Evolutionary conservation across 2,329 filamentous ascomycete genomes (phyloP).

Genomic region (Pezizomycotina sp.): DNA sequence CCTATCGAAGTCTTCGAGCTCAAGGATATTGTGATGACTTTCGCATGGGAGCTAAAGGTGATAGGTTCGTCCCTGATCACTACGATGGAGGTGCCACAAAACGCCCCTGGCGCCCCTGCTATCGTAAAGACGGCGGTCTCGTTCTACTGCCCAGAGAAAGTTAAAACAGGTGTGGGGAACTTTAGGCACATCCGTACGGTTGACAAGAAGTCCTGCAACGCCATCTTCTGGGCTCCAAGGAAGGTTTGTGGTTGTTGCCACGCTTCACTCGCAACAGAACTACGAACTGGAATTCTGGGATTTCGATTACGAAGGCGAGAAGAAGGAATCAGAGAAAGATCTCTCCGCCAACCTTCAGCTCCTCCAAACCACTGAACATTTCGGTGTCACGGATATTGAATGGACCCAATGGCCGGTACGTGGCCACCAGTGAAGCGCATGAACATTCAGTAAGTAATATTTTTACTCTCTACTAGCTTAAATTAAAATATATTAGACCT

Average conservation of each 20-base stretch:
- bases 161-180: conserved; percentile 72
- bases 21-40: conserved; percentile 98
- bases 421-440: conserved; percentile 85
- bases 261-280: conserved; percentile 79
- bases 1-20: conserved; percentile 97
- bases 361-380: conserved; percentile 88
- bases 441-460: conserved; percentile 63
- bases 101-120: conserved; percentile 59
- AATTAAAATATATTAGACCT: too few species aligned
- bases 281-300: conserved; percentile 97
- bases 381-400: conserved; percentile 91
- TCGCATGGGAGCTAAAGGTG: conserved; percentile 97
- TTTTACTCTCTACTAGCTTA: too few species aligned
- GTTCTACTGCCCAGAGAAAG: conserved; percentile 94
- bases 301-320: conserved; percentile 89
- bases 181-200: conserved; percentile 91
- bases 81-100: conserved; percentile 43
- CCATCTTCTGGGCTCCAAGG: conserved; percentile 98
- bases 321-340: conserved; percentile 56
- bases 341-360: conserved; percentile 85
- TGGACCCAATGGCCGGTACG: conserved; percentile 96
- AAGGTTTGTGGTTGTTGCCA: conserved; percentile 85
- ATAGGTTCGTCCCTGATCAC: conserved; percentile 96
- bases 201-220: conserved; percentile 99
- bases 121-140: conserved; percentile 77